Base-by-base conservation (phyloP, 768 basidiomycete species). In the Naganishia randhawae region DNA sequence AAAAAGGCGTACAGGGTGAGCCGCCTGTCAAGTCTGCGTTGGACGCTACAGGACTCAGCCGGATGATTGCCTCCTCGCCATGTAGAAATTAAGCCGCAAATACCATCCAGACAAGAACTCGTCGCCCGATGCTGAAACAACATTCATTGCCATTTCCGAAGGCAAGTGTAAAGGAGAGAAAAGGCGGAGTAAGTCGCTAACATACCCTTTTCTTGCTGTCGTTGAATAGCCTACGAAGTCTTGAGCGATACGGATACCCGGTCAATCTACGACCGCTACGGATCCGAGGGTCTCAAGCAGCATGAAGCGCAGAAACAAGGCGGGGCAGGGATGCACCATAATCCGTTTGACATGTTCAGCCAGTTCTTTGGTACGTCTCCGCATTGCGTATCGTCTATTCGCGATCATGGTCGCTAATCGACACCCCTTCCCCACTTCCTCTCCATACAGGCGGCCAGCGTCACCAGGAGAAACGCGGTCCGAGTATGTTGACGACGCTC, bases 311-410 rank as follows among this genome's bases (percentile, higher is more conserved):
- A 77, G 65, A 76, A 79, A 48, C 74, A 76, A 29, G 88, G 88
- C n/a, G n/a, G 53, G 92, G 91, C n/a, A 88, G 89, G 70, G 83
- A 85, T 54, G n/a, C 82, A 79, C 19, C 83, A 88, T 64, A 85
- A 97, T 76, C 94, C 95, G 22, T 92, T 97, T 76, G 96, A 98
- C 79, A 85, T 96, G 73, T 99, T 99, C 81, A 86, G 89, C 48
- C 88, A 82, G 73, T 96, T 97, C 84, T 99, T 99, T 63, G 89
- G 74, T 72, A 65, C 71, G 72, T 74, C 39, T 14, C 39, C 19
- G 8, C 29, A 22, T 5, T 19, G 8, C n/a, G 41, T 48, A 19
- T 11, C 53, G 39, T 32, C 48, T 13, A 52, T 17, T 66, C 10
- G 32, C 9, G 27, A 63, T 35, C 25, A 8, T 53, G 16, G 19